Percentiles rank a stretch among this genome's conserved stretches.
Conservation (phyloP, 2,329 filamentous ascomycete species). For the Exophiala alcalophila region DNA sequence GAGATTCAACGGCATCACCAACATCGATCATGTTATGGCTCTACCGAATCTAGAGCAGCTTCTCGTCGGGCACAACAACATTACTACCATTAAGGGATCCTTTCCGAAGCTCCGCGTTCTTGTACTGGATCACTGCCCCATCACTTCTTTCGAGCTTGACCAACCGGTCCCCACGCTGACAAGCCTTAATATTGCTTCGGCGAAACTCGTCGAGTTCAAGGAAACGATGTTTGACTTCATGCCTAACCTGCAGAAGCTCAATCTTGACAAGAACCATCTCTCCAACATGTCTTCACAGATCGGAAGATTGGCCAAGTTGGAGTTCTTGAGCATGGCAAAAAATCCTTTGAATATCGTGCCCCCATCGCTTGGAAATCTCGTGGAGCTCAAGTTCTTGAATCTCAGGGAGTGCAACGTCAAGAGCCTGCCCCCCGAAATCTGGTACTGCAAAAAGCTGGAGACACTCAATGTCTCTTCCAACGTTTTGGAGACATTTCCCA, state of each 20-base stretch:
- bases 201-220: slow-evolving; percentile 81
- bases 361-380: slow-evolving; percentile 80
- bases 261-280: slow-evolving; percentile 93
- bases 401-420: slow-evolving; percentile 91
- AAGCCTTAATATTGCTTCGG: slow-evolving; percentile 82
- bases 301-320: slow-evolving; percentile 75
- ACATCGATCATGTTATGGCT: slow-evolving; percentile 80
- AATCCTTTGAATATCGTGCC: slow-evolving; percentile 84
- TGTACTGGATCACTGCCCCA: slow-evolving; percentile 89
- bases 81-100: slow-evolving; percentile 85
- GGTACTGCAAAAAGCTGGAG: slow-evolving; percentile 88
- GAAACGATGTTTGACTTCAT: slow-evolving; percentile 87
- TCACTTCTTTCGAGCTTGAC: slow-evolving; percentile 87
- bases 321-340: slow-evolving; percentile 90
- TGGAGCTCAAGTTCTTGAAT: slow-evolving; percentile 80
- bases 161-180: slow-evolving; percentile 76
- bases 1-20: slow-evolving; percentile 85
- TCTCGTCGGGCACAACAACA: slow-evolving; percentile 85
- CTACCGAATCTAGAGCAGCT: slow-evolving; percentile 85
- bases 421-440: slow-evolving; percentile 86
- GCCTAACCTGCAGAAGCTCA: slow-evolving; percentile 79
- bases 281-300: slow-evolving; percentile 83
- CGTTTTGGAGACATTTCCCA: slow-evolving; percentile 84
- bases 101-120: slow-evolving; percentile 81
- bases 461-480: slow-evolving; percentile 95